Evolutionary conservation across 495 filamentous ascomycete genomes (phyloP).

Genomic region (Aspergillus panamensis): DNA sequence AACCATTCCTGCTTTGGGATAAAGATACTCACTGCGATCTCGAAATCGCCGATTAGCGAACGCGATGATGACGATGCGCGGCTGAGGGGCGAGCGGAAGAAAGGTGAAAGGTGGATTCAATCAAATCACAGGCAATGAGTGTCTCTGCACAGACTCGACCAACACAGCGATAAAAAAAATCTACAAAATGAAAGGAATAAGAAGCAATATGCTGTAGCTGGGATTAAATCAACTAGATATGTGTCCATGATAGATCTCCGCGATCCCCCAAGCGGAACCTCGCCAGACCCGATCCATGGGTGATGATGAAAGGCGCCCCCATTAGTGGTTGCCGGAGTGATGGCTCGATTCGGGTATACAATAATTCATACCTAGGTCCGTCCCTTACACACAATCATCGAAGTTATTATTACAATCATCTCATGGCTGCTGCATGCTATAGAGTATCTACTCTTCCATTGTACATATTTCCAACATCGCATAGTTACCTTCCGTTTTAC

Average conservation of each 20-base stretch:
- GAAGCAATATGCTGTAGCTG: background rate
- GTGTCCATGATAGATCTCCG: slow-evolving; percentile 13
- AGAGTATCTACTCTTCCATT: background rate
- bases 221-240: background rate
- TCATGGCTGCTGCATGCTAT: background rate
- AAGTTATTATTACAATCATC: slow-evolving; percentile 1
- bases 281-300: slow-evolving; percentile 23
- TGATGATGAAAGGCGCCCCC: slow-evolving; percentile 12
- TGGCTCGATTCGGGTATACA: background rate
- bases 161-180: background rate
- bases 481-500: background rate
- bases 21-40: slow-evolving; percentile 7
- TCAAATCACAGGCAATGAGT: background rate
- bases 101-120: background rate
- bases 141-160: background rate
- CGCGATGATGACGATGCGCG: background rate
- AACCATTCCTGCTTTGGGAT: background rate
- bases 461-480: background rate
- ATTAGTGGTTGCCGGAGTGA: slow-evolving; percentile 1
- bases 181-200: background rate
- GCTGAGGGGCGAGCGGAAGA: background rate
- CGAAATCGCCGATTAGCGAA: background rate
- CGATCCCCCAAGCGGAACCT: slow-evolving; percentile 18
- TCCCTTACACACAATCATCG: background rate
- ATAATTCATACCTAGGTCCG: too few relatives aligned